Evolutionary conservation across 441 rosid genomes (phyloP).

Genomic region (Jatropha podagrica): DNA sequence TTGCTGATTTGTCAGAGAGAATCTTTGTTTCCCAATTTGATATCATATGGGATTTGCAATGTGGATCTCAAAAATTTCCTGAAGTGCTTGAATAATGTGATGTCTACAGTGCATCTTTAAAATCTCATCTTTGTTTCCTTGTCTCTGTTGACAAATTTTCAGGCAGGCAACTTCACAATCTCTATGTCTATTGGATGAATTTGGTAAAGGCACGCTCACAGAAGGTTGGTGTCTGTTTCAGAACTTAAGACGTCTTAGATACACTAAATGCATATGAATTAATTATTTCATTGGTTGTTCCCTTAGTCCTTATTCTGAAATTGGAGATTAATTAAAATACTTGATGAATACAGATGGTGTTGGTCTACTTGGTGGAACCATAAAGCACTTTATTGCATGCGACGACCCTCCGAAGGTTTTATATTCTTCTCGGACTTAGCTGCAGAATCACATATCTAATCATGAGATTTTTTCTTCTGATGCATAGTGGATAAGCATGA

Average conservation of each 20-base stretch:
- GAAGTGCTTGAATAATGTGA: conserved; percentile 9
- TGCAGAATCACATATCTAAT: not conserved
- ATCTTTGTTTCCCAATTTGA: conserved; percentile 5
- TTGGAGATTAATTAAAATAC: conserved; percentile 9
- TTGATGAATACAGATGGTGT: conserved; percentile 70
- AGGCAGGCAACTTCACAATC: conserved; percentile 96
- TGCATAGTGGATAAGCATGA: not conserved
- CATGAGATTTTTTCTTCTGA: not conserved
- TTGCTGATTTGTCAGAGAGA: conserved; percentile 11
- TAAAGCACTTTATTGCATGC: conserved; percentile 60
- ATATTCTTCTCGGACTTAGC: conserved; percentile 22
- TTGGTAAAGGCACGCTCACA: conserved; percentile 98
- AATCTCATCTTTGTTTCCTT: conserved; percentile 14
- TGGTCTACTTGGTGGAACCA: conserved; percentile 96
- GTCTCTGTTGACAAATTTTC: conserved; percentile 28
- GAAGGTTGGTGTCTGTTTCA: conserved; percentile 59
- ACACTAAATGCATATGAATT: not conserved
- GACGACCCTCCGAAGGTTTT: conserved; percentile 91
- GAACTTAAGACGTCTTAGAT: conserved; percentile 4
- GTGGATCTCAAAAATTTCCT: not conserved
- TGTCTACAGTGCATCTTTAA: conserved; percentile 1
- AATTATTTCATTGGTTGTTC: not conserved
- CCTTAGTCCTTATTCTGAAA: conserved; percentile 6
- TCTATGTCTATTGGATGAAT: conserved; percentile 91
- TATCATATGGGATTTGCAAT: conserved; percentile 14